These are phyloP conservation scores for Emericellopsis terricola DNA, from an alignment of 495 filamentous ascomycete species.

Conservation along the genomic window DNA sequence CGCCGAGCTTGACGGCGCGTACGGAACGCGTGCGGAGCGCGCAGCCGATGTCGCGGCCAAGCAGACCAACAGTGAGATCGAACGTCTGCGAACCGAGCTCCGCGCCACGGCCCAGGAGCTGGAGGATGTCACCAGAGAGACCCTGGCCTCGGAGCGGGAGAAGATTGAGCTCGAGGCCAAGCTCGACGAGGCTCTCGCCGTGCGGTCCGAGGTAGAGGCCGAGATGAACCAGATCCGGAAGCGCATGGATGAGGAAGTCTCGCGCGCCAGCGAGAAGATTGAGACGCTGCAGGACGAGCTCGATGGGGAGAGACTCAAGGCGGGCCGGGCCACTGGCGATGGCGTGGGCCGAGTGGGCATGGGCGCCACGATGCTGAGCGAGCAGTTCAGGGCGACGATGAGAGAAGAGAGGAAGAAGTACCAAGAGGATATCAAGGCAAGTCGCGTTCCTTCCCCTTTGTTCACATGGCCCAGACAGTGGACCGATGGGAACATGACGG, in stretches of 20 bases:
- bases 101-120: slow-evolving; percentile 68
- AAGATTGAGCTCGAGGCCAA: slow-evolving; percentile 51
- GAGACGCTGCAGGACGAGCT: slow-evolving; percentile 22
- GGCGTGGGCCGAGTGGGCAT: slow-evolving; percentile 5
- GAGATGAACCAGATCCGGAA: slow-evolving; percentile 16
- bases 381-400: slow-evolving; percentile 22
- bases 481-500: not conserved
- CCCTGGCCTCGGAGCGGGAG: slow-evolving; percentile 77
- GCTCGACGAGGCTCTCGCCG: slow-evolving; percentile 18
- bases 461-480: not conserved
- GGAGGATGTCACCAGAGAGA: slow-evolving; percentile 70
- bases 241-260: slow-evolving; percentile 19
- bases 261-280: slow-evolving; percentile 13
- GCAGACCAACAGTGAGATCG: slow-evolving; percentile 45
- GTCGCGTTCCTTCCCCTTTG: slow-evolving; percentile 3
- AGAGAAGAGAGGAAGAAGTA: slow-evolving; percentile 34
- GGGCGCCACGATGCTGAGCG: slow-evolving; percentile 16
- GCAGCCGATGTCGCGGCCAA: slow-evolving; percentile 59
- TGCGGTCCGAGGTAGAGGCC: slow-evolving; percentile 15
- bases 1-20: slow-evolving; percentile 89
- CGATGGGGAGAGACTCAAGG: slow-evolving; percentile 23
- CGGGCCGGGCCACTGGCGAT: slow-evolving; percentile 4
- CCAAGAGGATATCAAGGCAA: slow-evolving; percentile 29
- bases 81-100: slow-evolving; percentile 61
- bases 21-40: slow-evolving; percentile 59